Evolutionary conservation across 768 basidiomycete species (phyloP).

Genomic region (Pleurotus pulmonarius): DNA sequence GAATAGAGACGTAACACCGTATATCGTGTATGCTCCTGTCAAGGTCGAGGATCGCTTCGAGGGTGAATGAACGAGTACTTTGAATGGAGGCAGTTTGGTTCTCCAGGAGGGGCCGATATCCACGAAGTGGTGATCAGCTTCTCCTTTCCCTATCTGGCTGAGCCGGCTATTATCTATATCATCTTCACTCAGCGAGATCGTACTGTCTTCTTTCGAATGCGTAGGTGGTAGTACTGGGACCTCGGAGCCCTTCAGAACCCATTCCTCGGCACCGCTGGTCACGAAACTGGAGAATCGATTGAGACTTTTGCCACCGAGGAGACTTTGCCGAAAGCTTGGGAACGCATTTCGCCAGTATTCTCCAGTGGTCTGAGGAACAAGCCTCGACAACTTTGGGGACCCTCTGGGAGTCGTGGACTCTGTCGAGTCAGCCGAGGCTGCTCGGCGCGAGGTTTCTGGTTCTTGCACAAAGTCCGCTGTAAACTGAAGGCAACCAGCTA

Average conservation of each 20-base stretch:
- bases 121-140: slow-evolving; percentile 69
- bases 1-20: slow-evolving; percentile 76
- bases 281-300: slow-evolving; percentile 88
- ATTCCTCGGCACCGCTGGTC: slow-evolving; percentile 82
- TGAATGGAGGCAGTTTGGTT: slow-evolving; percentile 67
- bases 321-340: slow-evolving; percentile 66
- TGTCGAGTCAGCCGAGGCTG: slow-evolving; percentile 38
- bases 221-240: slow-evolving; percentile 14
- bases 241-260: slow-evolving; percentile 66
- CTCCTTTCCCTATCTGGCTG: slow-evolving; percentile 39
- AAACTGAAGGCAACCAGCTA: slow-evolving; percentile 37
- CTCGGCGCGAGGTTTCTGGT: slow-evolving; percentile 19
- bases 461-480: slow-evolving; percentile 52
- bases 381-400: slow-evolving; percentile 38
- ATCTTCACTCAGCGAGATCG: slow-evolving; percentile 33
- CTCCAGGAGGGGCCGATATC: slow-evolving; percentile 73
- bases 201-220: slow-evolving; percentile 28
- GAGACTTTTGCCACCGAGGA: slow-evolving; percentile 73
- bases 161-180: slow-evolving; percentile 36
- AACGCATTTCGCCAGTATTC: slow-evolving; percentile 52
- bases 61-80: slow-evolving; percentile 75
- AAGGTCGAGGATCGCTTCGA: slow-evolving; percentile 66
- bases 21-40: slow-evolving; percentile 71
- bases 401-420: slow-evolving; percentile 48
- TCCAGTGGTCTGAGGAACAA: slow-evolving; percentile 66